Percentiles rank a stretch among this genome's conserved stretches.
Conservation (phyloP, 768 basidiomycete species). For the Solioccasus polychromus region DNA sequence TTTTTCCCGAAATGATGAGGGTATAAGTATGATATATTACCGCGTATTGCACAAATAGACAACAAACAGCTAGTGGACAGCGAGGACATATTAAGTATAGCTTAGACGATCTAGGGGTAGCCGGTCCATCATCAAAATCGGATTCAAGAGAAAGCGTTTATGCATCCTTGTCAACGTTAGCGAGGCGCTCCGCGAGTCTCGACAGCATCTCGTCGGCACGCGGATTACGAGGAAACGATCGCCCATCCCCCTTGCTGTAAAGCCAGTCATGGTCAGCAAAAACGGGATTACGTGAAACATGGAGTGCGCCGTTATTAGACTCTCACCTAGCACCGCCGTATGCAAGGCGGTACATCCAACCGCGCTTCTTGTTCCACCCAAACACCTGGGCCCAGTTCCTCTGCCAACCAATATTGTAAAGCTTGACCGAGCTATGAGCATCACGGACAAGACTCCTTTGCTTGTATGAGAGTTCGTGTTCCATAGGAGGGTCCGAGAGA, state of each 20-base stretch:
- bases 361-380: constrained; percentile 51
- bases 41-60: constrained; percentile 1
- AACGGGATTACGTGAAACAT: too few relatives aligned
- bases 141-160: constrained; percentile 17
- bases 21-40: constrained; percentile 4
- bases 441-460: constrained; percentile 66
- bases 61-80: constrained; percentile 12
- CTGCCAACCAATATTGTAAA: constrained; percentile 75
- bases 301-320: too few relatives aligned
- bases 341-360: constrained; percentile 52
- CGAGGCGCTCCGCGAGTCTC: constrained; percentile 61
- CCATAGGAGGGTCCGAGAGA: constrained; percentile 67
- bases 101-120: too few relatives aligned
- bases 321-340: constrained; percentile 68
- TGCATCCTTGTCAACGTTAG: constrained; percentile 50
- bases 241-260: constrained; percentile 62
- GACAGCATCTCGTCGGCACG: constrained; percentile 62
- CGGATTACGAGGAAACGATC: constrained; percentile 65
- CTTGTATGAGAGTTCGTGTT: constrained; percentile 62
- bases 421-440: constrained; percentile 55
- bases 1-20: neutral
- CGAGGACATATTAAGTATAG: constrained; percentile 6
- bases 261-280: neutral
- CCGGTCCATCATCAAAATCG: neutral
- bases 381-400: constrained; percentile 69